A percentile compares a stretch with the other conserved stretches of the same genome.
These are phyloP conservation scores for Erigeron philadelphicus DNA, from an alignment of 140 eudicot species.

Conservation along the genomic window DNA sequence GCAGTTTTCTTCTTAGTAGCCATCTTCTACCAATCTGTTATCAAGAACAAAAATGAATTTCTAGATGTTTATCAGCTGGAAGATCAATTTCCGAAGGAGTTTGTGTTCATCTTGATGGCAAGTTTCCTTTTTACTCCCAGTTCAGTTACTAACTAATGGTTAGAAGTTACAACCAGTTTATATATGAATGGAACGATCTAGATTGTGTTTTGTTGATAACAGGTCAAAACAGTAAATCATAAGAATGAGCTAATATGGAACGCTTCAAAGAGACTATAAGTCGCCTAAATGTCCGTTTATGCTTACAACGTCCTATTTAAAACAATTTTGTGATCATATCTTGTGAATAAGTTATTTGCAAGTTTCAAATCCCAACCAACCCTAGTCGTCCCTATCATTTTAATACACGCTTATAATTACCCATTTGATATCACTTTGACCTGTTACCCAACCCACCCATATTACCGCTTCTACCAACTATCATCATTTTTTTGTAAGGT, in stretches of 20 bases:
- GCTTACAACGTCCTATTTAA: too few relatives aligned
- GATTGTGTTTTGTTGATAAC: background rate
- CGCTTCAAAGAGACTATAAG: too few relatives aligned
- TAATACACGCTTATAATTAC: background rate
- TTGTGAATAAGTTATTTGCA: too few relatives aligned
- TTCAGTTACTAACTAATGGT: background rate
- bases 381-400: background rate
- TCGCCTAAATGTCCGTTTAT: too few relatives aligned
- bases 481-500: slow-evolving; percentile 8
- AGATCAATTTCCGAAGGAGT: slow-evolving; percentile 97
- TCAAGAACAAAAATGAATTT: slow-evolving; percentile 77
- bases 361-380: too few relatives aligned
- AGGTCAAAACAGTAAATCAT: background rate
- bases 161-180: slow-evolving; percentile 14
- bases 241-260: too few relatives aligned
- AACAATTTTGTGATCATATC: too few relatives aligned
- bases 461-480: background rate
- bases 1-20: slow-evolving; percentile 90
- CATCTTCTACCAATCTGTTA: slow-evolving; percentile 87
- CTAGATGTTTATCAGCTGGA: slow-evolving; percentile 96
- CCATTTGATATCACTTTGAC: background rate
- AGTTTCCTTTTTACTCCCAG: slow-evolving; percentile 17
- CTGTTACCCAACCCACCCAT: background rate
- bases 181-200: background rate
- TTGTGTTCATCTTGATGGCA: slow-evolving; percentile 83